Conservation (phyloP, 1,284 basidiomycete species). For the Boletellus deceptivus region DNA sequence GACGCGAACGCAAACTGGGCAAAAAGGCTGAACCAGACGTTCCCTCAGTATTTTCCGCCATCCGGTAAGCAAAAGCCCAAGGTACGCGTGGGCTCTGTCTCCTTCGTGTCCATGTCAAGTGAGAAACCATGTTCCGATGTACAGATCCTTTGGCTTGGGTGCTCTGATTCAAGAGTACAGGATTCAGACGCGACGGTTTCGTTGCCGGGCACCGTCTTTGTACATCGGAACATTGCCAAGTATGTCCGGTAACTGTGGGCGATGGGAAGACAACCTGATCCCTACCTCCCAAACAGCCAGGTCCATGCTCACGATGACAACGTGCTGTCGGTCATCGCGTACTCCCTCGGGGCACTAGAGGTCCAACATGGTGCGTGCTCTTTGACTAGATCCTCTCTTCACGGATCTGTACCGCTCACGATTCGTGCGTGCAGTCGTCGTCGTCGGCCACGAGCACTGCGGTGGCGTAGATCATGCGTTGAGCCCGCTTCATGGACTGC, state of each 20-base stretch:
- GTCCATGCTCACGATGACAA: conserved; percentile 26
- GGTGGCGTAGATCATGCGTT: conserved; percentile 24
- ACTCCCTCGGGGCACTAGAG: conserved; percentile 13
- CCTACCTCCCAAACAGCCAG: conserved; percentile 16
- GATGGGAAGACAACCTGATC: not conserved
- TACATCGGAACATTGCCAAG: conserved; percentile 51
- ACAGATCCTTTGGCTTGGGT: conserved; percentile 57
- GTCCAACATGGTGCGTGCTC: conserved; percentile 22
- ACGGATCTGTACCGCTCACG: not conserved
- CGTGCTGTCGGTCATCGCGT: conserved; percentile 23
- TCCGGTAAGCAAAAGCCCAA: conserved; percentile 20
- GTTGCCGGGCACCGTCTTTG: conserved; percentile 50
- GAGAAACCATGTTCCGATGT: not conserved
- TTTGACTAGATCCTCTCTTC: not conserved
- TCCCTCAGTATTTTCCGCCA: conserved; percentile 25
- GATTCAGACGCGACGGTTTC: conserved; percentile 38
- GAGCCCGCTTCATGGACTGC: not conserved
- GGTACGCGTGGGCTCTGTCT: conserved; percentile 4
- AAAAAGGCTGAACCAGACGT: conserved; percentile 21
- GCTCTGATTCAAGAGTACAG: conserved; percentile 49
- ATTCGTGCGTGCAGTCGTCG: conserved; percentile 8
- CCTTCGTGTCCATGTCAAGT: not conserved
- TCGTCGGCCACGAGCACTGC: conserved; percentile 30
- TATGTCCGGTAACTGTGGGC: conserved; percentile 6
- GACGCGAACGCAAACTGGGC: conserved; percentile 21